Conservation (phyloP, 2,329 filamentous ascomycete species). For the Tothia fuscella region DNA sequence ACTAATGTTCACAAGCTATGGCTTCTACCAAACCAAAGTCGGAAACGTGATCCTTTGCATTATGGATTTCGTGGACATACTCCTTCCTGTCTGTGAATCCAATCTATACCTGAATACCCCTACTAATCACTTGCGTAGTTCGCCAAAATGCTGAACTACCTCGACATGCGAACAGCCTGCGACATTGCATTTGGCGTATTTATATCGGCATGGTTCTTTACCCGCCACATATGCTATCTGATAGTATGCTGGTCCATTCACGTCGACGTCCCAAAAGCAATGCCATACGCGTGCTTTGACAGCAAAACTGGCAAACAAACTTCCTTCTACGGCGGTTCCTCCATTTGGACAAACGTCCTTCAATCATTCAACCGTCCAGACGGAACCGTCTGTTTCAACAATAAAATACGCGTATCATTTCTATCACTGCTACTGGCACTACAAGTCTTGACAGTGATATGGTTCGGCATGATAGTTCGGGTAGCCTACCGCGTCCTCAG, state of each 20-base stretch:
- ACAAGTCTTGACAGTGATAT: constrained; percentile 68
- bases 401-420: constrained; percentile 64
- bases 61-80: constrained; percentile 87
- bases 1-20: constrained; percentile 72
- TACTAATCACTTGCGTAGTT: constrained; percentile 38
- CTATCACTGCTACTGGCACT: constrained; percentile 64
- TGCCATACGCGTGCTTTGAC: constrained; percentile 60
- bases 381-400: constrained; percentile 69
- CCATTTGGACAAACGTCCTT: constrained; percentile 47
- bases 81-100: constrained; percentile 60
- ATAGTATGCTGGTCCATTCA: constrained; percentile 75
- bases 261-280: constrained; percentile 45
- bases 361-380: constrained; percentile 62
- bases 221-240: constrained; percentile 71
- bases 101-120: background rate
- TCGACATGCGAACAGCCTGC: constrained; percentile 62
- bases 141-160: constrained; percentile 89
- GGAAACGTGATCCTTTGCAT: constrained; percentile 80
- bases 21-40: constrained; percentile 75
- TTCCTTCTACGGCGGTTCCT: constrained; percentile 29
- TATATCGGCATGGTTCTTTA: constrained; percentile 71
- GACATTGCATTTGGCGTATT: constrained; percentile 78
- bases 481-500: constrained; percentile 71
- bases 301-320: constrained; percentile 44
- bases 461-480: constrained; percentile 80